Conservation (phyloP, 1,284 basidiomycete species). For the Heterobasidion occidentale region DNA sequence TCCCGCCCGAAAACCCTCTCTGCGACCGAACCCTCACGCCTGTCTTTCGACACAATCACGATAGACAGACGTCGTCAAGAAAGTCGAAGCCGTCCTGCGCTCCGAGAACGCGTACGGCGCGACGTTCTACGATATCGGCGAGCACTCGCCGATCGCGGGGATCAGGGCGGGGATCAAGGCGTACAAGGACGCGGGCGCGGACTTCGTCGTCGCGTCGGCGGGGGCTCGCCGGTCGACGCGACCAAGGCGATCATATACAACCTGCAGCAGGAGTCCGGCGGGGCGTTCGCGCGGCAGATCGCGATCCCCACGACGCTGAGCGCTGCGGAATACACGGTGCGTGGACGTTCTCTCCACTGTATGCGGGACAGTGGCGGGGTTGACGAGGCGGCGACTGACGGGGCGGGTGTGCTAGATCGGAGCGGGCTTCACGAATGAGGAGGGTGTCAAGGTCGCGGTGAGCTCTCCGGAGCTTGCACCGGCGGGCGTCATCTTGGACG, state of each 20-base stretch:
- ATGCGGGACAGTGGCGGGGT: background rate
- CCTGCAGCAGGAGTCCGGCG: constrained; percentile 47
- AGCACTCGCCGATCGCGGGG: constrained; percentile 68
- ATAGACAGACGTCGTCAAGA: constrained; percentile 59
- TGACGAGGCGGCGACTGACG: background rate
- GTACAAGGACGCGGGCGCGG: constrained; percentile 49
- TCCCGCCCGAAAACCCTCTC: background rate
- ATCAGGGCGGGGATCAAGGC: constrained; percentile 55
- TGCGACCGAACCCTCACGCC: background rate
- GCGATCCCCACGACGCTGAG: constrained; percentile 79
- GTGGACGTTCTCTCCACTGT: constrained; percentile 9
- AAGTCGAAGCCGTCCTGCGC: constrained; percentile 49
- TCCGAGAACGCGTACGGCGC: constrained; percentile 49
- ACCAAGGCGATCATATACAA: constrained; percentile 63
- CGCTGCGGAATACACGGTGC: constrained; percentile 69
- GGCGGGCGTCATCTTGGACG: constrained; percentile 71
- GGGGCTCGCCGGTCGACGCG: constrained; percentile 76
- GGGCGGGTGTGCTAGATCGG: constrained; percentile 30
- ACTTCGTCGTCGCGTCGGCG: constrained; percentile 72
- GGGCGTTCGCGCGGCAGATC: constrained; percentile 43
- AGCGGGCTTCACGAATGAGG: constrained; percentile 70
- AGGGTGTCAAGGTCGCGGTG: constrained; percentile 59
- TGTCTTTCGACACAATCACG: too few relatives aligned
- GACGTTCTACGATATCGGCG: constrained; percentile 70
- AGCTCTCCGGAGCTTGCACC: constrained; percentile 48